Base-by-base conservation (phyloP, 2,329 filamentous ascomycete genomes). In the Juglanconis oblonga region DNA sequence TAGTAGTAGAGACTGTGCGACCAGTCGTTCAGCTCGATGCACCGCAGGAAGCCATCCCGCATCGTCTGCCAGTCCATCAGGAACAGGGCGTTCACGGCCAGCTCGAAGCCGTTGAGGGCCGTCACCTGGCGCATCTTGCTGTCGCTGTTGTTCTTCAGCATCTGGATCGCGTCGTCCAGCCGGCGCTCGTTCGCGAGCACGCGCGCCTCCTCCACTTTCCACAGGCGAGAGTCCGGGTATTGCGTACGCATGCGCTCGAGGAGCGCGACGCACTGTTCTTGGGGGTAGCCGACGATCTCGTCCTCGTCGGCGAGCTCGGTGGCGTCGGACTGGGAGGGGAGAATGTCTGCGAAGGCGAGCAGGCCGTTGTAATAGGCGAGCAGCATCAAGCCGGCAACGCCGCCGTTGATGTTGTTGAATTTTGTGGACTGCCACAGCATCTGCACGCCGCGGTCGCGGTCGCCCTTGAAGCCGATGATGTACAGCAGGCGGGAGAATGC, bases 361-460 rank as follows among this genome's bases (percentile, higher is more conserved):
- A 97, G 83, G 5, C 89, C 90, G 70, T 97, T 96, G 75, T 97
- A 96, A 73, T 92, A 98, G 0, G 86, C 87, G 14, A 98, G 81
- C 0, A 97, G 78, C 32, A 91, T 84, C 45, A 98, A 81, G 0
- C 89, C 91, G 0, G 93, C 88, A 70, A 98, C 88, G 6, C 91
- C 94, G n/a, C 93, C 94, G 69, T 97, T 96, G 68, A 98, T 84
- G 72, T 97, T 97, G 63, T 87, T 77, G 71, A 93, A 95, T 53
- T 87, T 87, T 29, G 91, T 92, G 11, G 92, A 91, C 71, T 91
- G 87, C 95, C 95, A 99, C 4, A 99, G 85, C 85, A 97, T 89
- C 44, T 83, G 81, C 36, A 97, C 81, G 9, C 93, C 95, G 44
- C 88, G 83, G 63, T 91, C 86, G 48, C 93, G 88, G 71, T 98